Evolutionary conservation across 192 early-diverging fungal species (phyloP), one percentile per base, ranked within the genome.

Genomic region (Podila horticola): DNA sequence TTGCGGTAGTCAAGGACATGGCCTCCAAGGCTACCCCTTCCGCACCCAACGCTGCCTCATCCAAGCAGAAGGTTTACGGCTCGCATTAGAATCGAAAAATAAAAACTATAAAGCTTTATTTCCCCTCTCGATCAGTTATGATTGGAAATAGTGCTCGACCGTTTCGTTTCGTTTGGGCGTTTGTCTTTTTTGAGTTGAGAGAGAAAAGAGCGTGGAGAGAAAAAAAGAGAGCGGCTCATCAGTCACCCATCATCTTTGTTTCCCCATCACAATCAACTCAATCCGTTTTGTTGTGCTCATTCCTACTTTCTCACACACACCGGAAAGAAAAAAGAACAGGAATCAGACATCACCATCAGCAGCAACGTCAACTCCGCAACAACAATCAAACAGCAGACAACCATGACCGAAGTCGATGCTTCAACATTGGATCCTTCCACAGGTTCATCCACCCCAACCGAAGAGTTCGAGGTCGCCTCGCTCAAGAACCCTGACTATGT

Each of bases 401-500:
- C 52, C 24, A 26, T 24, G 52, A 26, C 52, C 24, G 24, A 55
- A 55, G 24, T 17, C 52, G n/a, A n/a, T 52, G 50, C 20, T 45
- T 45, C 41, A 45, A 45, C 41, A 17, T 13, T 45, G 41, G 51
- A 30, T 30, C 45, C 11, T 45, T 30, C 50, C 30, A 30, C 13
- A 48, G 65, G 24, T 24, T 20, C 48, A 33, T 26, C 45, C 15
- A 48, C 63, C 67, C 15, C 67, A 22, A 29, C 57, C 29, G 20
- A 22, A n/a, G 76, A 79, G 36, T 79, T 79, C 63, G 76, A 79
- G n/a, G 76, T 79, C 24, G 76, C 76, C 33, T 79, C 76, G 28
- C 76, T 79, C 66, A 79, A 79, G 76, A 79, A 79, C 61, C 76
- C 76, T 24, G 76, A 79, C 1, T 79, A 79, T 67, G 52, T 79